Evolutionary conservation across 768 basidiomycete species (phyloP).

Genomic region (Suillus subluteus): DNA sequence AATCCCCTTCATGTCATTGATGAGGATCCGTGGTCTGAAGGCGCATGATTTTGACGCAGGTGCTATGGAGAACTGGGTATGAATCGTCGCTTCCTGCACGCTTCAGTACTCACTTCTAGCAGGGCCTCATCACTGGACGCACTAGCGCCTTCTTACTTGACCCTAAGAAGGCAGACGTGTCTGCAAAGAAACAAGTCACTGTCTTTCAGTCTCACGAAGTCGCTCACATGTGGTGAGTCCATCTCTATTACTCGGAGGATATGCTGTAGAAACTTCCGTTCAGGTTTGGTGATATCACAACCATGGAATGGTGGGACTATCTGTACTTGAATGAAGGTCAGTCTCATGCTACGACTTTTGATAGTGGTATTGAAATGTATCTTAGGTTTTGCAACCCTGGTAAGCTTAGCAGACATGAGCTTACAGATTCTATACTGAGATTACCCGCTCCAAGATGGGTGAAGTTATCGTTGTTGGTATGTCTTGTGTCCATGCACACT

Average conservation of each 20-base stretch:
- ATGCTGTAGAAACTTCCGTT: constrained; percentile 17
- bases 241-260: not conserved
- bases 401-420: constrained; percentile 34
- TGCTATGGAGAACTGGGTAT: constrained; percentile 91
- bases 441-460: constrained; percentile 61
- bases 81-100: not conserved
- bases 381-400: constrained; percentile 83
- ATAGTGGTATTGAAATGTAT: constrained; percentile 13
- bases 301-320: constrained; percentile 93
- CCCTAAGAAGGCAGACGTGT: constrained; percentile 70
- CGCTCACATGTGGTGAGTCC: constrained; percentile 73
- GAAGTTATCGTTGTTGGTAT: constrained; percentile 81
- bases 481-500: constrained; percentile 20
- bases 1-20: not conserved
- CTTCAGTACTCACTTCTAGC: constrained; percentile 15
- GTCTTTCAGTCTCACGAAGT: constrained; percentile 84
- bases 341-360: constrained; percentile 10
- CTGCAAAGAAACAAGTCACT: constrained; percentile 80
- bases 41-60: constrained; percentile 90
- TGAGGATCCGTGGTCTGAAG: constrained; percentile 29
- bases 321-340: constrained; percentile 79
- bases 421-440: constrained; percentile 9
- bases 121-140: constrained; percentile 88
- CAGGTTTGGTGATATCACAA: constrained; percentile 91
- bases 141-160: constrained; percentile 83